Evolutionary conservation across 2,329 filamentous ascomycete species (phyloP).

Genomic region (Phaeophleospora eucalypticola): DNA sequence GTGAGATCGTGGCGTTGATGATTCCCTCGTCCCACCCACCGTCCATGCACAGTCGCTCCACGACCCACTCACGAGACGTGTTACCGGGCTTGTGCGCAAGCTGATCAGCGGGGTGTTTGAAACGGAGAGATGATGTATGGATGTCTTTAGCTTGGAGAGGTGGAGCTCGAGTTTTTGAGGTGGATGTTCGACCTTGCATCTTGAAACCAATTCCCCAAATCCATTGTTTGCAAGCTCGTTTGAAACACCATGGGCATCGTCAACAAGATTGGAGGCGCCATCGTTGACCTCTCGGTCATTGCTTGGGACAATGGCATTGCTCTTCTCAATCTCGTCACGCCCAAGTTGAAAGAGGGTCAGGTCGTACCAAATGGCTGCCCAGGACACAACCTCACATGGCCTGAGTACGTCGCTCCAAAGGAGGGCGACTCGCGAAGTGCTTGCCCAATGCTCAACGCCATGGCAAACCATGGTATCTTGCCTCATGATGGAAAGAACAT

Average conservation of each 20-base stretch:
- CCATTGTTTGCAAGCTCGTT: no score
- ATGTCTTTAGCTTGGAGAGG: neutral
- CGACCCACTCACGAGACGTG: no score
- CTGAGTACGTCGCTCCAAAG: conserved; percentile 35
- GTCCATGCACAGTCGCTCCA: neutral
- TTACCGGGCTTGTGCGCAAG: neutral
- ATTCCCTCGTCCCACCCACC: neutral
- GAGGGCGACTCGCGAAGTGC: conserved; percentile 33
- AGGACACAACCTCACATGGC: conserved; percentile 37
- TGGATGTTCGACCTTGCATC: no score
- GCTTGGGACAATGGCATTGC: conserved; percentile 39
- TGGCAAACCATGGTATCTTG: conserved; percentile 31
- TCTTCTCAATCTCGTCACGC: conserved; percentile 36
- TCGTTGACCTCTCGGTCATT: conserved; percentile 37
- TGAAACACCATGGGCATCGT: conserved; percentile 21
- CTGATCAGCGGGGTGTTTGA: neutral
- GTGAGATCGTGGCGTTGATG: neutral
- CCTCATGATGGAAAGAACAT: conserved; percentile 30
- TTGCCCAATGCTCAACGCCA: conserved; percentile 30
- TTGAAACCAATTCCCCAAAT: no score
- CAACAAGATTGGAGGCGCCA: conserved; percentile 21
- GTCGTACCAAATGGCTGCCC: conserved; percentile 35
- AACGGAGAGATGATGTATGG: neutral
- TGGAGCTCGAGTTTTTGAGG: neutral
- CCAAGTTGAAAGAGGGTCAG: conserved; percentile 34